phyloP scores from a whole-genome alignment of 768 basidiomycete genomes.

The Hygrocybe coccinea region DNA sequence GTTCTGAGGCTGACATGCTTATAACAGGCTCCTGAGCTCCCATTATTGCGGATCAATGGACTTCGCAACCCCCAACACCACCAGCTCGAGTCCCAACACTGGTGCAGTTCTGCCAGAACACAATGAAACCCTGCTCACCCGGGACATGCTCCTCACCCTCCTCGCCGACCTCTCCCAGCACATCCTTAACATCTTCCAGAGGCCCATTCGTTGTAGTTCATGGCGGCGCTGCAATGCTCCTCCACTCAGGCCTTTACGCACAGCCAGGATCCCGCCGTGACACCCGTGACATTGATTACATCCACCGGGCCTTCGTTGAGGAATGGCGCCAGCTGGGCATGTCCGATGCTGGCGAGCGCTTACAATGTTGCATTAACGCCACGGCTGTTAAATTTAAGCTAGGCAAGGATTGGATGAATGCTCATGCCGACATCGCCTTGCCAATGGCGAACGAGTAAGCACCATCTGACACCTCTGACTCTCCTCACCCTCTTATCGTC shows the following conservation, averaged over 20 bases:
- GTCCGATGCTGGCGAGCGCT: conserved; percentile 48
- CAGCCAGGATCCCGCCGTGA: conserved; percentile 41
- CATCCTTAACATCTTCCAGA: conserved; percentile 40
- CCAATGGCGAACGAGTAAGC: conserved; percentile 63
- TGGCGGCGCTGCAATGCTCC: conserved; percentile 70
- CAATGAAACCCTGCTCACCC: conserved; percentile 38
- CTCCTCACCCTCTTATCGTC: not conserved
- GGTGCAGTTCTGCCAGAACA: conserved; percentile 12
- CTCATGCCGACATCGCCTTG: conserved; percentile 65
- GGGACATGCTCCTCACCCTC: conserved; percentile 40
- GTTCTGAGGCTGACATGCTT: too few species aligned
- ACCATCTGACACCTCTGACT: conserved; percentile 1
- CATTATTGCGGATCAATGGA: not conserved
- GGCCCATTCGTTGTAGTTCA: conserved; percentile 60
- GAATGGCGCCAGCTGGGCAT: conserved; percentile 49
- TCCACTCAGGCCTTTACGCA: conserved; percentile 43
- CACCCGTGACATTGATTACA: conserved; percentile 67
- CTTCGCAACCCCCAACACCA: not conserved
- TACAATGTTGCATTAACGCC: conserved; percentile 50
- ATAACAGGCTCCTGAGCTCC: too few species aligned
- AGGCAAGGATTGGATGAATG: conserved; percentile 75
- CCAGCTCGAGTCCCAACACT: not conserved
- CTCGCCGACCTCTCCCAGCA: conserved; percentile 50
- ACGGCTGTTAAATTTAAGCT: conserved; percentile 48
- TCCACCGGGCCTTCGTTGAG: conserved; percentile 53